Evolutionary conservation across 2,329 filamentous ascomycete genomes (phyloP).

Genomic region (Rhexocercosporidium sp.): DNA sequence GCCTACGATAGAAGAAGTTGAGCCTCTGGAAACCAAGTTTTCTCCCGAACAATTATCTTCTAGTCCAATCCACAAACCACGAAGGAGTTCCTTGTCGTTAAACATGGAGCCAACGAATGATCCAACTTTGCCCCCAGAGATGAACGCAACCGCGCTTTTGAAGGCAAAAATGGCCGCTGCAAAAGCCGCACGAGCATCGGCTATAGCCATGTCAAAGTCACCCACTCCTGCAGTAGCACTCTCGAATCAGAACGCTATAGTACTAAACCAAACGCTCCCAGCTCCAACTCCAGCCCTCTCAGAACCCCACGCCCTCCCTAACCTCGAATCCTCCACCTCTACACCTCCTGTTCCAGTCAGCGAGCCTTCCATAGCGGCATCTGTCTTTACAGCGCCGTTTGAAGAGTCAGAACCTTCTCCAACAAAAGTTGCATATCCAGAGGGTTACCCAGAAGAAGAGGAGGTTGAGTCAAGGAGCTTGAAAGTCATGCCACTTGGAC

Average conservation of each 20-base stretch:
- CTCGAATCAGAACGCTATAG: neutral
- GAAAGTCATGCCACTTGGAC: conserved; percentile 5
- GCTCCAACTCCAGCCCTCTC: neutral
- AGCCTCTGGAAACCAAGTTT: neutral
- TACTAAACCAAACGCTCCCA: neutral
- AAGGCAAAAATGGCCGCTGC: neutral
- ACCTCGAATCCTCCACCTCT: neutral
- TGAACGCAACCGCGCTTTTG: neutral
- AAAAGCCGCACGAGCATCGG: neutral
- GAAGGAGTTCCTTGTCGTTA: neutral
- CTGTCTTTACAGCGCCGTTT: neutral
- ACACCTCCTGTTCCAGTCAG: neutral
- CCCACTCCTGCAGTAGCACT: neutral
- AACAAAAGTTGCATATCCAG: neutral
- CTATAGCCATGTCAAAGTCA: neutral
- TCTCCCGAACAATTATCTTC: neutral
- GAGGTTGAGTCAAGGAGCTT: conserved; percentile 7
- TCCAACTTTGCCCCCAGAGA: neutral
- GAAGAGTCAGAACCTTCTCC: neutral
- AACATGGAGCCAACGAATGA: neutral
- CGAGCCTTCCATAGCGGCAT: neutral
- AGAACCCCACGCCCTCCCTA: neutral
- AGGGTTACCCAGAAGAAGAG: conserved; percentile 1
- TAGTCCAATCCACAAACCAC: neutral
- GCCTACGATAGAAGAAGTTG: conserved; percentile 23